These are phyloP conservation scores for Aspergillus floridensis DNA, from an alignment of 2,329 filamentous ascomycete species.

Conservation along the genomic window DNA sequence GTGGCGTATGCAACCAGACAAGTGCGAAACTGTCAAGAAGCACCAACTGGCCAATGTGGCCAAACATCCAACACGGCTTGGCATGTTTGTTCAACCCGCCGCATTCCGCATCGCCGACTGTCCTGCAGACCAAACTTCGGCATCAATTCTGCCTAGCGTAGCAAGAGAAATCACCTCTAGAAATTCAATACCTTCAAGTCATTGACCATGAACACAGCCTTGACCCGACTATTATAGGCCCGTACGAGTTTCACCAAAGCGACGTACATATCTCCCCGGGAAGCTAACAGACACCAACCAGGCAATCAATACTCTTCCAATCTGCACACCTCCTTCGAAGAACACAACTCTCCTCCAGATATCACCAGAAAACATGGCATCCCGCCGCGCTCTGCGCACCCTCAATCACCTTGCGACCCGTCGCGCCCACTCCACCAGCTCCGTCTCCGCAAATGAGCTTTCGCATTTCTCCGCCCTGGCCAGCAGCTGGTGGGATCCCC, in stretches of 20 bases:
- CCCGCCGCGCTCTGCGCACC: conserved; percentile 5
- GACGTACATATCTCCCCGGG: not conserved
- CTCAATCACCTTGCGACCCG: conserved; percentile 2
- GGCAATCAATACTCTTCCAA: not conserved
- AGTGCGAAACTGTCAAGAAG: too few relatives aligned
- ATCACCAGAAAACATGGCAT: conserved; percentile 1
- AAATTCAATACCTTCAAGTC: not conserved
- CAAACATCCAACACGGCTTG: conserved; percentile 8
- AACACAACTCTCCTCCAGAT: not conserved
- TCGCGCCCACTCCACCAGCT: conserved; percentile 50
- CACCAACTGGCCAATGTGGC: not conserved
- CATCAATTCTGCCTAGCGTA: conserved; percentile 4
- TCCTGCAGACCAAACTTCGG: conserved; percentile 2
- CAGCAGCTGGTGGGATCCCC: conserved; percentile 94
- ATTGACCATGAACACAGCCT: conserved; percentile 1
- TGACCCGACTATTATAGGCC: not conserved
- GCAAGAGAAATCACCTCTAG: not conserved
- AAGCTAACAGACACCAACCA: not conserved
- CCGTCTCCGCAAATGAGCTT: conserved; percentile 84
- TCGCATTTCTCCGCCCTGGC: conserved; percentile 93
- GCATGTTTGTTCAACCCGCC: conserved; percentile 16
- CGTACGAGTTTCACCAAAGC: too few relatives aligned
- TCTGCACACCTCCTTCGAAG: not conserved
- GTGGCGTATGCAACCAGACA: not conserved
- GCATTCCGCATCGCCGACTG: not conserved